A percentile compares a stretch with the other conserved stretches of the same genome.
Conservation (phyloP, 129 eudicot genomes). For the Tagetes patula region DNA sequence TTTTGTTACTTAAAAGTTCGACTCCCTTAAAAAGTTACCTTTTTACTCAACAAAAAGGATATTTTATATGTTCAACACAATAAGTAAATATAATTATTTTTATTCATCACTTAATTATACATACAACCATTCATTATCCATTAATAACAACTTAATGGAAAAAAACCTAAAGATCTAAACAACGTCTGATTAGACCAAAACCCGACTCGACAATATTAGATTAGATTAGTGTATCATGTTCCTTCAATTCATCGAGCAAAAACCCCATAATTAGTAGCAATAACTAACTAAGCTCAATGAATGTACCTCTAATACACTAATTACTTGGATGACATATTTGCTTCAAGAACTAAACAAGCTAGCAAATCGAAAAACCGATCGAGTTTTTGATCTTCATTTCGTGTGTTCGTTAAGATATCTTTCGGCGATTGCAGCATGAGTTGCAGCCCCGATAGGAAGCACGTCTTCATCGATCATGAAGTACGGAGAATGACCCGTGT, state of each 20-base stretch:
- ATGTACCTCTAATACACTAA: too few species aligned
- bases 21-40: too few species aligned
- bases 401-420: conserved; percentile 60
- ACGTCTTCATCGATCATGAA: conserved; percentile 91
- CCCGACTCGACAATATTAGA: neutral
- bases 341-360: too few species aligned
- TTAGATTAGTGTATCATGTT: conserved; percentile 5
- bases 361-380: too few species aligned
- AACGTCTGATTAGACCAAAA: neutral
- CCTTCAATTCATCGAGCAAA: conserved; percentile 13
- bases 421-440: conserved; percentile 85
- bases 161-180: conserved; percentile 9
- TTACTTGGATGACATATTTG: too few species aligned
- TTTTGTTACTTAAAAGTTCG: too few species aligned
- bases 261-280: neutral
- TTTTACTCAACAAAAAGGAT: neutral
- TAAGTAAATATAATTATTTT: neutral
- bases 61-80: neutral
- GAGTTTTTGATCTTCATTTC: too few species aligned
- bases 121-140: conserved; percentile 11
- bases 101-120: neutral
- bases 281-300: too few species aligned
- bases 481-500: conserved; percentile 80
- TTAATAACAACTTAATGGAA: neutral
- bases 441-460: conserved; percentile 85